phyloP scores from a whole-genome alignment of 1,139 yeast genomes.

The Fermentozyma sake region DNA sequence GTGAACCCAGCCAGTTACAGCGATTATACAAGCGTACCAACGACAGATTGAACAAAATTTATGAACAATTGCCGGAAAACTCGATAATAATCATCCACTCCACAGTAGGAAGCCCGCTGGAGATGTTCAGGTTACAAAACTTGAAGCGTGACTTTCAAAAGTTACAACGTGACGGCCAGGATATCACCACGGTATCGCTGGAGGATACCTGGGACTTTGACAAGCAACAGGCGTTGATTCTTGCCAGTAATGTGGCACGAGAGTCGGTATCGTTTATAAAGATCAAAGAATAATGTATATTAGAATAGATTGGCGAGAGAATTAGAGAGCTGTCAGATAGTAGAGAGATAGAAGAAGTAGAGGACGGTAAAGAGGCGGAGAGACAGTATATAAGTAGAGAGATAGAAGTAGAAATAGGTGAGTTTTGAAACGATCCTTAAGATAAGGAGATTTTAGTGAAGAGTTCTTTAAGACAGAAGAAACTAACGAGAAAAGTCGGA shows the following conservation, averaged over 20 bases:
- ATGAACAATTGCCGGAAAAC: constrained; percentile 50
- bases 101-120: constrained; percentile 58
- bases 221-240: constrained; percentile 37
- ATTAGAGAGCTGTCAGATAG: background rate
- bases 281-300: constrained; percentile 5
- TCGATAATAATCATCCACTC: constrained; percentile 60
- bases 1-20: background rate
- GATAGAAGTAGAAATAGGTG: too few species aligned
- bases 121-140: constrained; percentile 45
- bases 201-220: constrained; percentile 50
- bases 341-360: background rate
- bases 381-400: constrained; percentile 1
- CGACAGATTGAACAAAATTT: constrained; percentile 43
- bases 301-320: too few species aligned
- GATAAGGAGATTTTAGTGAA: too few species aligned
- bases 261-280: constrained; percentile 50
- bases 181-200: constrained; percentile 38
- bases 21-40: constrained; percentile 23
- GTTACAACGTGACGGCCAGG: constrained; percentile 31
- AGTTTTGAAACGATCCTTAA: too few species aligned
- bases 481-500: too few species aligned
- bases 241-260: constrained; percentile 47
- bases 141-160: constrained; percentile 33
- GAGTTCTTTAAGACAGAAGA: too few species aligned
- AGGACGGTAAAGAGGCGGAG: too few species aligned